Conservation (phyloP, 306 rosid species). For the Trifolium fragiferum region DNA sequence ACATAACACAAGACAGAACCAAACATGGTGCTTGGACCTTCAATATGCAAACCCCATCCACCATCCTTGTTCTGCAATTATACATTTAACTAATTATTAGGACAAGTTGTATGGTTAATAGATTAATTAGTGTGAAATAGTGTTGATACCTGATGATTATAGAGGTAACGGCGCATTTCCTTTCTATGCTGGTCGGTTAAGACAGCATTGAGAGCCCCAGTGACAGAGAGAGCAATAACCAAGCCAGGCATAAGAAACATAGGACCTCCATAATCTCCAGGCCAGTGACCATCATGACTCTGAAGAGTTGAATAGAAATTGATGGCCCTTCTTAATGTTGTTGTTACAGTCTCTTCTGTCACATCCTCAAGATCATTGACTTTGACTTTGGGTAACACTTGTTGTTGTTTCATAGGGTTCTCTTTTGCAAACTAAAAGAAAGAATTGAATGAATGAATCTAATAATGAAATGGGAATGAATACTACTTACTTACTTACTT, state of each 20-base stretch:
- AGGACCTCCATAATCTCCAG: slow-evolving; percentile 95
- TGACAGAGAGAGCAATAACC: slow-evolving; percentile 70
- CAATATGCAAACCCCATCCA: slow-evolving; percentile 95
- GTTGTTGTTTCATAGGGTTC: slow-evolving; percentile 44
- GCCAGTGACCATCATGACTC: slow-evolving; percentile 87
- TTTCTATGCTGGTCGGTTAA: slow-evolving; percentile 74
- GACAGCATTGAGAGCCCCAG: slow-evolving; percentile 79
- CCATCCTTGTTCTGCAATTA: slow-evolving; percentile 82
- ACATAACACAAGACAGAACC: slow-evolving; percentile 76
- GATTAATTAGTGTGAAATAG: slow-evolving; percentile 10
- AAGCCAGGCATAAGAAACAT: slow-evolving; percentile 95
- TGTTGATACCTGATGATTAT: slow-evolving; percentile 78
- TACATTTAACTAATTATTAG: slow-evolving; percentile 35
- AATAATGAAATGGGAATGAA: too few species aligned
- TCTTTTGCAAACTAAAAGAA: slow-evolving; percentile 76
- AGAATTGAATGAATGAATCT: too few species aligned
- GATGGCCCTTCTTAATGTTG: slow-evolving; percentile 67
- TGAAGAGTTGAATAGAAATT: slow-evolving; percentile 73
- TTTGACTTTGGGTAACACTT: slow-evolving; percentile 60
- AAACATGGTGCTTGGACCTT: slow-evolving; percentile 94
- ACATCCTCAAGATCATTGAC: slow-evolving; percentile 68
- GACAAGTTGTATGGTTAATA: not conserved
- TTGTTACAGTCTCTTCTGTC: slow-evolving; percentile 57
- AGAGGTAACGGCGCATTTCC: slow-evolving; percentile 81
- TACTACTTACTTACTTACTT: too few species aligned